phyloP scores from a whole-genome alignment of 2,329 filamentous ascomycete species.

The Alternaria arbusti region DNA sequence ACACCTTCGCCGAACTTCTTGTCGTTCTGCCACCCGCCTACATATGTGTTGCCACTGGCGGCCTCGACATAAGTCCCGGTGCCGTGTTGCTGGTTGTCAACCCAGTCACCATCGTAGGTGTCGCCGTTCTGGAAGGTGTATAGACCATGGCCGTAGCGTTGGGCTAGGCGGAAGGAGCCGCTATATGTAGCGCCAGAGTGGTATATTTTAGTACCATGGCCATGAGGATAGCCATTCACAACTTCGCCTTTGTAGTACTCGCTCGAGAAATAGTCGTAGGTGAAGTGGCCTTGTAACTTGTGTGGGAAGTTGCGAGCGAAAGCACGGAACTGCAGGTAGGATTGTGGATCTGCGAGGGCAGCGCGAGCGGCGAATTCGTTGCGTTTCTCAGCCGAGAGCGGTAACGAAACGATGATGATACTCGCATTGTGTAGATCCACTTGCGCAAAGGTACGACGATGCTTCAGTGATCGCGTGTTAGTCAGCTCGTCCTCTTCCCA shows the following conservation, averaged over 20 bases:
- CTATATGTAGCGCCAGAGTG: constrained; percentile 62
- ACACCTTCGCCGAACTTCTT: constrained; percentile 68
- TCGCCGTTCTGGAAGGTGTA: constrained; percentile 71
- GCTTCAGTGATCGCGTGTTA: constrained; percentile 35
- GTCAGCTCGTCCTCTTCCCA: constrained; percentile 56
- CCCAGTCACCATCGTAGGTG: constrained; percentile 63
- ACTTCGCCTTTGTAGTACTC: constrained; percentile 63
- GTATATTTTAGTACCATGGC: constrained; percentile 61
- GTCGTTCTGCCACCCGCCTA: constrained; percentile 66
- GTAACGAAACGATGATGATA: constrained; percentile 42
- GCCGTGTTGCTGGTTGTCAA: constrained; percentile 69
- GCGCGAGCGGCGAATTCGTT: constrained; percentile 40
- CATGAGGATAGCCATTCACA: constrained; percentile 58
- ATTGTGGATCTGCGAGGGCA: constrained; percentile 41
- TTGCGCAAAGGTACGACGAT: constrained; percentile 42
- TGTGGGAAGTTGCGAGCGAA: constrained; percentile 53
- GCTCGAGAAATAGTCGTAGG: constrained; percentile 60
- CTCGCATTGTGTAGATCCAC: constrained; percentile 40
- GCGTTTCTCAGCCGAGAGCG: constrained; percentile 36
- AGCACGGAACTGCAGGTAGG: constrained; percentile 54
- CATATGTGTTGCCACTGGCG: constrained; percentile 65
- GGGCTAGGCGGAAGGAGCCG: constrained; percentile 60
- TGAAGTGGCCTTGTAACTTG: constrained; percentile 54
- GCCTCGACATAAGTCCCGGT: constrained; percentile 63
- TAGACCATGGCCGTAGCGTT: constrained; percentile 62